phyloP scores from a whole-genome alignment of 306 rosid genomes.

The Cicer cuneatum region DNA sequence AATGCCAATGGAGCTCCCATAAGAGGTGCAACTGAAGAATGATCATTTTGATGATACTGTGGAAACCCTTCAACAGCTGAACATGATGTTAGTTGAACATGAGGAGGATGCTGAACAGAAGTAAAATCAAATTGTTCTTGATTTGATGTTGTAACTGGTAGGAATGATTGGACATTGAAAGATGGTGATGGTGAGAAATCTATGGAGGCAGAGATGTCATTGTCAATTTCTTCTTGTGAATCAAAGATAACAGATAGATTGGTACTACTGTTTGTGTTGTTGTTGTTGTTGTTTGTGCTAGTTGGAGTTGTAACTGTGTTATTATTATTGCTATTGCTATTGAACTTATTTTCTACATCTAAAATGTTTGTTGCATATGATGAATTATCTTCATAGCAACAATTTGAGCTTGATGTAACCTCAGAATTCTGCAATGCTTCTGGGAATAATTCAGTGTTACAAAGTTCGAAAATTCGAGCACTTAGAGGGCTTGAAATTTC shows the following conservation, averaged over 20 bases:
- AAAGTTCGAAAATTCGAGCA: constrained; percentile 70
- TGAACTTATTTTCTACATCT: constrained; percentile 60
- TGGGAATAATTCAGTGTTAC: constrained; percentile 70
- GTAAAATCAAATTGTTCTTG: constrained; percentile 70
- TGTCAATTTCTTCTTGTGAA: constrained; percentile 80
- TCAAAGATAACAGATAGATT: constrained; percentile 70
- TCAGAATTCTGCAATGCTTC: constrained; percentile 82
- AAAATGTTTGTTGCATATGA: constrained; percentile 59
- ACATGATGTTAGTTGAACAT: constrained; percentile 55
- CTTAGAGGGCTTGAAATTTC: constrained; percentile 85
- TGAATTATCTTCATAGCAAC: constrained; percentile 84
- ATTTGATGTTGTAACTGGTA: constrained; percentile 43
- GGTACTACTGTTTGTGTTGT: constrained; percentile 51
- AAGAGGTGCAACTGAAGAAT: constrained; percentile 48
- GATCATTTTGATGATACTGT: constrained; percentile 54
- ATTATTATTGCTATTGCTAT: constrained; percentile 48
- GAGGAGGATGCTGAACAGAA: constrained; percentile 51
- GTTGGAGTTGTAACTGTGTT: constrained; percentile 48
- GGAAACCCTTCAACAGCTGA: constrained; percentile 69
- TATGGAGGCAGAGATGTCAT: constrained; percentile 86
- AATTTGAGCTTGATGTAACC: constrained; percentile 78
- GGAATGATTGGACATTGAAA: constrained; percentile 56
- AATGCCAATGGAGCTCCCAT: constrained; percentile 61
- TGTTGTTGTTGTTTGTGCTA: constrained; percentile 42
- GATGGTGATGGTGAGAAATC: constrained; percentile 74